Evolutionary conservation across 2,329 filamentous ascomycete species (phyloP).

Genomic region (Aspergillus texensis): DNA sequence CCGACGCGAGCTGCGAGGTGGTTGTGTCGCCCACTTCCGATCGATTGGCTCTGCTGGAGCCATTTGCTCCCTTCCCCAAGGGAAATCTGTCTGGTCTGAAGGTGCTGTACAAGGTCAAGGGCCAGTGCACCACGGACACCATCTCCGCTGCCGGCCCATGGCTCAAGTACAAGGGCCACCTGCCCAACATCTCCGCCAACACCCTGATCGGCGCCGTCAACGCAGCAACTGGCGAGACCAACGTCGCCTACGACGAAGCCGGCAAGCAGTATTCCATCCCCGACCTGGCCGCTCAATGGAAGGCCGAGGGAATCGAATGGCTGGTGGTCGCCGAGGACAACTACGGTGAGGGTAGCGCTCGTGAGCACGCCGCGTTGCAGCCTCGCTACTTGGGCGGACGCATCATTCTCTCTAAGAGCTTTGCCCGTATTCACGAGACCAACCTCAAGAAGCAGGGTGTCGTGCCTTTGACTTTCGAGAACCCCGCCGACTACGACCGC

Average conservation of each 20-base stretch:
- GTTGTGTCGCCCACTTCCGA: constrained; percentile 84
- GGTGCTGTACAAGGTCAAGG: constrained; percentile 93
- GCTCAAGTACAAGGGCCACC: constrained; percentile 99
- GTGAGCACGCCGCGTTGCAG: constrained; percentile 88
- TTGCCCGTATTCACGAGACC: constrained; percentile 92
- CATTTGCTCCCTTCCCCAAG: constrained; percentile 80
- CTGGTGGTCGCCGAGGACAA: constrained; percentile 97
- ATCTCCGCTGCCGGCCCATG: constrained; percentile 96
- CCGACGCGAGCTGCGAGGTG: constrained; percentile 71
- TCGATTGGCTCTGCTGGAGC: constrained; percentile 86
- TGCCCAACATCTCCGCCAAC: constrained; percentile 97
- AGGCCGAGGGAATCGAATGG: constrained; percentile 74
- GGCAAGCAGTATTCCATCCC: constrained; percentile 78
- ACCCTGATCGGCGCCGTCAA: constrained; percentile 95
- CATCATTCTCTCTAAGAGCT: constrained; percentile 81
- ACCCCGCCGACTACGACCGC: constrained; percentile 84
- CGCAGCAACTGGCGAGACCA: constrained; percentile 88
- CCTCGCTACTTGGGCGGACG: constrained; percentile 87
- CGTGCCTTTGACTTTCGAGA: constrained; percentile 85
- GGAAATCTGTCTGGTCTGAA: constrained; percentile 74
- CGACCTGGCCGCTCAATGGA: constrained; percentile 83
- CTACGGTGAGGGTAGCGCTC: constrained; percentile 87
- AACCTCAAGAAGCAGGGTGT: constrained; percentile 98
- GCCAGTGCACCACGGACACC: constrained; percentile 98
- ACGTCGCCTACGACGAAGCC: constrained; percentile 85